phyloP scores from a whole-genome alignment of 2,329 filamentous ascomycete genomes.

The Paracorniculantispora psalliotae region DNA sequence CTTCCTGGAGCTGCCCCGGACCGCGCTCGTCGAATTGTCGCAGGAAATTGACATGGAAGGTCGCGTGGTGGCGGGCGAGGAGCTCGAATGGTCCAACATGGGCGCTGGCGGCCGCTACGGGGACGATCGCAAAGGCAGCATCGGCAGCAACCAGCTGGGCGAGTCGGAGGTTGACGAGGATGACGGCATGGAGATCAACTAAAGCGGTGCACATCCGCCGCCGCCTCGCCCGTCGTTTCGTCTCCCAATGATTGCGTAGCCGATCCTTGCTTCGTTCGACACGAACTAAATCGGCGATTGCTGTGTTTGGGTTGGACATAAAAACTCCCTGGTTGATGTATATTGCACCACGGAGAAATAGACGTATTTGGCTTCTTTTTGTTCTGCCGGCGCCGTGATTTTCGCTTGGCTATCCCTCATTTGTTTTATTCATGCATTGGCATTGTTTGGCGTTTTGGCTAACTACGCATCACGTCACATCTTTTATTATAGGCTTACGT shows the following conservation, averaged over 20 bases:
- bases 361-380: background rate
- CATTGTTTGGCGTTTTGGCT: conserved; percentile 8
- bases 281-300: background rate
- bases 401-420: background rate
- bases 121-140: conserved; percentile 53
- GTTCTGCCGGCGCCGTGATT: too few species aligned
- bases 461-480: background rate
- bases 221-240: background rate
- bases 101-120: conserved; percentile 37
- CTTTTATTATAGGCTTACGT: background rate
- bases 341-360: background rate
- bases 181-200: conserved; percentile 57
- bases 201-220: conserved; percentile 7
- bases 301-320: background rate
- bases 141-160: conserved; percentile 52
- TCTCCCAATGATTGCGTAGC: background rate
- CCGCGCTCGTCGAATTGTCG: conserved; percentile 81
- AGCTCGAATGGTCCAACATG: conserved; percentile 56
- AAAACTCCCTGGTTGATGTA: background rate
- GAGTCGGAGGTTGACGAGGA: conserved; percentile 57
- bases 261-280: background rate
- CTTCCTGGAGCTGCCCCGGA: conserved; percentile 74
- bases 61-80: conserved; percentile 83
- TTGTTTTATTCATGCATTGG: conserved; percentile 9
- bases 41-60: conserved; percentile 92